A percentile compares a stretch with the other conserved stretches of the same genome.
These are phyloP conservation scores for Colletotrichum costaricense DNA, from an alignment of 2,329 filamentous ascomycete species.

Conservation along the genomic window DNA sequence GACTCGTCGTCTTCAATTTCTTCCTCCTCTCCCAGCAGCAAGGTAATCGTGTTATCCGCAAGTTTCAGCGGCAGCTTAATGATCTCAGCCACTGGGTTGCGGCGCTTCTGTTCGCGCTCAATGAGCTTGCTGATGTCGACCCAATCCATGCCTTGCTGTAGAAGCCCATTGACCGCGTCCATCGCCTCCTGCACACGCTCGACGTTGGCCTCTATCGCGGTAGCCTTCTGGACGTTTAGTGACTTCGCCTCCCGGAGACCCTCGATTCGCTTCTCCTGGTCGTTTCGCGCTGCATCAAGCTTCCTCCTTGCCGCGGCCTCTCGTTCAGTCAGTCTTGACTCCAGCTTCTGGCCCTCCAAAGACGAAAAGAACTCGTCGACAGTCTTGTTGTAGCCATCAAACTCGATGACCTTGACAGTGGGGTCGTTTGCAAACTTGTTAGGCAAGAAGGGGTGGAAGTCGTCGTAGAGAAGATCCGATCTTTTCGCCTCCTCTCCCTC, in stretches of 20 bases:
- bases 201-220: conserved; percentile 89
- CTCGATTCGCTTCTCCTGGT: conserved; percentile 87
- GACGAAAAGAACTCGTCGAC: conserved; percentile 98
- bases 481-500: conserved; percentile 51
- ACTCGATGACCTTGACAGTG: conserved; percentile 76
- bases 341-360: conserved; percentile 90
- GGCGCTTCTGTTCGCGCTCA: conserved; percentile 83
- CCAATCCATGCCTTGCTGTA: conserved; percentile 98
- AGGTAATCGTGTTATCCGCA: conserved; percentile 87
- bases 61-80: conserved; percentile 91
- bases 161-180: conserved; percentile 90
- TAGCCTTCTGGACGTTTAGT: conserved; percentile 87
- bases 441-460: conserved; percentile 94
- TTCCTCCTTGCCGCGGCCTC: conserved; percentile 86
- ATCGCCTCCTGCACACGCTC: conserved; percentile 93
- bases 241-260: conserved; percentile 85
- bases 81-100: conserved; percentile 86
- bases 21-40: conserved; percentile 79
- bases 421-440: conserved; percentile 79
- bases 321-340: conserved; percentile 83
- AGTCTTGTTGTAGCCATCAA: conserved; percentile 89
- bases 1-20: conserved; percentile 71
- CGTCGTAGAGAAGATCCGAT: conserved; percentile 80
- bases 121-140: conserved; percentile 89
- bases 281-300: conserved; percentile 83